Evolutionary conservation across 23 red algal species (phyloP).

Genomic region (Agarophyton chilense): DNA sequence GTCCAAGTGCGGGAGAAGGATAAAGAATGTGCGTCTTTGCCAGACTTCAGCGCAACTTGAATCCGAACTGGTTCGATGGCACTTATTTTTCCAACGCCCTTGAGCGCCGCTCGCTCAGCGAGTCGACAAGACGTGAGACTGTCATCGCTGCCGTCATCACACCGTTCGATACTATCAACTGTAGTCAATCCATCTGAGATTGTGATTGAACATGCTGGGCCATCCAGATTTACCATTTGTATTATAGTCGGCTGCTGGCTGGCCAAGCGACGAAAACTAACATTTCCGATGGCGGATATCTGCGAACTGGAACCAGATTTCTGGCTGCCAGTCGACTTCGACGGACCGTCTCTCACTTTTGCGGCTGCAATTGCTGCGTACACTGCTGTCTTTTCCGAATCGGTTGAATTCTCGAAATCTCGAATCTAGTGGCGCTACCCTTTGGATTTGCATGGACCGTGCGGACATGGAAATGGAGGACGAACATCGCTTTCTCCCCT

Average conservation of each 20-base stretch:
- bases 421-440: background rate
- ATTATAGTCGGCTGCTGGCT: too few species aligned
- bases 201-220: too few species aligned
- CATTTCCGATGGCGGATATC: too few species aligned
- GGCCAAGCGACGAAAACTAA: too few species aligned
- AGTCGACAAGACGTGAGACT: background rate
- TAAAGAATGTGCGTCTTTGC: background rate
- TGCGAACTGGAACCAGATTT: background rate
- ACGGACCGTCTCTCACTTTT: background rate
- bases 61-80: background rate
- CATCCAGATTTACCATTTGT: too few species aligned
- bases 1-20: background rate
- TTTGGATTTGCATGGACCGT: background rate
- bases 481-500: too few species aligned
- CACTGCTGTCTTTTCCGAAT: background rate
- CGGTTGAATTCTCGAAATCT: background rate
- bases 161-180: background rate
- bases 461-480: too few species aligned
- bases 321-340: background rate
- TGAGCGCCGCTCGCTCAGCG: background rate
- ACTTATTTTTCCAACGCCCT: background rate
- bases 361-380: background rate
- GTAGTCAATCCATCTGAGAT: background rate
- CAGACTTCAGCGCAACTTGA: background rate
- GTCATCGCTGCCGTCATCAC: conserved; percentile 37